Conservation (phyloP, 2,329 filamentous ascomycete genomes). For the Venturia pyrina region DNA sequence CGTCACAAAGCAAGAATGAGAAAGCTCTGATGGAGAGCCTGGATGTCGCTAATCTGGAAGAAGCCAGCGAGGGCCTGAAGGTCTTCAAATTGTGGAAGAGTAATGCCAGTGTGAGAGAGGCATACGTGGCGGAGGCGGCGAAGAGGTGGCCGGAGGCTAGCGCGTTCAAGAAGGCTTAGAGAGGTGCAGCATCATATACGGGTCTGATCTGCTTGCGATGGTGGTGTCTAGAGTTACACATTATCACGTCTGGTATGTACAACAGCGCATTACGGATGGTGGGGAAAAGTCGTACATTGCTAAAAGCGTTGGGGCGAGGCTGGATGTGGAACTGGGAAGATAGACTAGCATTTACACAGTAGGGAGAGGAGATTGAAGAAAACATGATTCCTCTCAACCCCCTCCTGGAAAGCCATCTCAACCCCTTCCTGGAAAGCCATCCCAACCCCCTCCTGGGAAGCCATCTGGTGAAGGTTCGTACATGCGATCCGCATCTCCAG, state of each 20-base stretch:
- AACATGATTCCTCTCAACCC: neutral
- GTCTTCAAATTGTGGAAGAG: slow-evolving; percentile 43
- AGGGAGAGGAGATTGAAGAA: neutral
- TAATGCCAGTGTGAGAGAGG: slow-evolving; percentile 36
- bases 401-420: neutral
- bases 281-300: neutral
- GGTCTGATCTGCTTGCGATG: neutral
- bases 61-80: slow-evolving; percentile 46
- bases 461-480: neutral
- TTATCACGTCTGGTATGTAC: neutral
- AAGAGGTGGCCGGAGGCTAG: slow-evolving; percentile 30
- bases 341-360: neutral
- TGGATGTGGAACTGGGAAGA: neutral
- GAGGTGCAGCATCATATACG: neutral
- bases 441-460: neutral
- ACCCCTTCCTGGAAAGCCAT: too few species aligned
- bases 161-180: slow-evolving; percentile 18
- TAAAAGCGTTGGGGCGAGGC: neutral
- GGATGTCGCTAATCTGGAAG: slow-evolving; percentile 40
- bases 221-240: neutral
- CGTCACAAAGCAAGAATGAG: slow-evolving; percentile 47
- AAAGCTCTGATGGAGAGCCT: slow-evolving; percentile 53
- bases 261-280: neutral
- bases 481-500: too few species aligned
- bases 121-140: slow-evolving; percentile 34